Base-by-base conservation (phyloP, 495 filamentous ascomycete species). In the Penicillium maclennaniae region DNA sequence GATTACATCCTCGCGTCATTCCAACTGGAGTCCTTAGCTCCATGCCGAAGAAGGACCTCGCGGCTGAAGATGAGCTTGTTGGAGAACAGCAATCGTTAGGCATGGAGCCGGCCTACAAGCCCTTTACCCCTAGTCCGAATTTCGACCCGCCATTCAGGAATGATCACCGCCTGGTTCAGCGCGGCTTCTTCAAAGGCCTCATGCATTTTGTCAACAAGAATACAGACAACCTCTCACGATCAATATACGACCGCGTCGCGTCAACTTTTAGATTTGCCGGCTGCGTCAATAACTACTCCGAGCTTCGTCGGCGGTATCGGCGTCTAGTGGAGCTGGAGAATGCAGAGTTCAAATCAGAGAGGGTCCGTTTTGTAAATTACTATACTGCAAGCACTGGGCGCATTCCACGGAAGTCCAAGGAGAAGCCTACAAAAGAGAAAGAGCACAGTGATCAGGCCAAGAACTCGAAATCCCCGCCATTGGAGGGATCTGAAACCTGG, bases 1-100 rank as follows among this genome's bases (percentile, higher is more conserved):
- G 92, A 0, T 85, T 97, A 55, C 91, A 97, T 69, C 91, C 91
- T 0, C 88, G 92, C 1, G 83, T 97, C 19, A 81, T 97, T 14
- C 78, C 83, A 3, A 86, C 87, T 17, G 91, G 92, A 2, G 79
- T 96, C 19, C 74, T 81, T 3, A 91, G 88, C 59, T 73, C 95
- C 8, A 91, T 96, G 63, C 79, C 80, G 17, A 78, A 81, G 10
- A 77, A 82, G 28, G 59, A 58, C 14, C 43, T 49, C 9, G 41
- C 55, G 23, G 31, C 39, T 65, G 80, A 43, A 66, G 71, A 49
- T 58, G 39, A 56, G 4, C 37, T 63, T 6, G 56, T 55, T 1
- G 55, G 34, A 12, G 62, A 61, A 45, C 51, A 68, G 52, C 55
- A 55, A 36, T 66, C 62, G 4, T 8, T 63, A 16, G 60, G 54